Evolutionary conservation across 179 eudicot species (phyloP), one percentile per base, ranked within the genome.

Genomic region (Silene coronaria): DNA sequence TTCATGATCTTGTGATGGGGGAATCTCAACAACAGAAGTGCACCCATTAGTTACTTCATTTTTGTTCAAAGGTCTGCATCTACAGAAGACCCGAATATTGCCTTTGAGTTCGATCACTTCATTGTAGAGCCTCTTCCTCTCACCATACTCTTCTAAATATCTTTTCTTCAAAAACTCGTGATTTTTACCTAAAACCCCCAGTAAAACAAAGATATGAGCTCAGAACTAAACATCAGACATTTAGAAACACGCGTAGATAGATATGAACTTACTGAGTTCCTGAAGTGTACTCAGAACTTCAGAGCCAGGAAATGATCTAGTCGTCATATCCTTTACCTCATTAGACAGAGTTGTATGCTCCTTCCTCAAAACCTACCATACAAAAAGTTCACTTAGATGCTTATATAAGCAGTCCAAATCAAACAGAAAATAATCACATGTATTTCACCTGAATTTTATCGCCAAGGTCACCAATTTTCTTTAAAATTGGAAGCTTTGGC

Each of bases 31-130:
- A 59, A 84, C 84, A 34, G 95, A 88, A 46, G 81, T 59, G 5
- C 81, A 80, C 21, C 95, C 97, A 61, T 88, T 91, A 24, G 78
- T 77, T 67, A 80, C 73, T 80, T 95, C 99, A 60, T 82, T 90
- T 79, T 84, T 83, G 76, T 82, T 90, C 72, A 90, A 79, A 7
- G 99, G 99, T 74, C 97, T 89, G 78, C 97, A 92, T 81, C 99
- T 85, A 75, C 99, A 92, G 60, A 92, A 95, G 71, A 95, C 97
- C 85, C 95, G 87, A 58, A 95, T 95, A 77, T 95, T 95, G 34
- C 99, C 99, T 82, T 92, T 95, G 22, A 95, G 96, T 87, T 95
- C 99, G 66, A 95, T 91, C 73, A 92, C 91, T 88, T 95, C 96
- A 81, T 95, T 95, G 82, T 95, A 92, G 19, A 95, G 89, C 80